Evolutionary conservation across 1,139 yeast genomes (phyloP).

Genomic region (Trichomonascaceae sp.): DNA sequence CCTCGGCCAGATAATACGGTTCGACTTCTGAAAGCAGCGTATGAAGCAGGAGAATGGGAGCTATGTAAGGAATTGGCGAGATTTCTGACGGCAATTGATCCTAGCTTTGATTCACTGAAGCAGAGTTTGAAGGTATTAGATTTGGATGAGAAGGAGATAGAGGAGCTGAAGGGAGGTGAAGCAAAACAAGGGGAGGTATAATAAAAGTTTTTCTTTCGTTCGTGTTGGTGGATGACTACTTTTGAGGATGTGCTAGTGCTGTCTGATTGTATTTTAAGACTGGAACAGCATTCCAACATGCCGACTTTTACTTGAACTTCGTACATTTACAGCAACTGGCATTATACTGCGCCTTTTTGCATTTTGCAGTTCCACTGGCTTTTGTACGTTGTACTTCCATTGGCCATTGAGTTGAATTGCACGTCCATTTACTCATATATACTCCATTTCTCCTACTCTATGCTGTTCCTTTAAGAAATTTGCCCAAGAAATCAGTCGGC

Average conservation of each 20-base stretch:
- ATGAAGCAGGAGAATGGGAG: constrained; percentile 32
- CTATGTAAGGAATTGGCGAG: constrained; percentile 37
- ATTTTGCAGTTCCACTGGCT: no score
- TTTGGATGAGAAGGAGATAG: not conserved
- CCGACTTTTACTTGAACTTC: no score
- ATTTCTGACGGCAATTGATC: constrained; percentile 36
- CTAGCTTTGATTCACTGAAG: constrained; percentile 7
- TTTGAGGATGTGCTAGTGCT: no score
- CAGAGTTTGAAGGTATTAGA: constrained; percentile 4
- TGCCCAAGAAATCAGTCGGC: constrained; percentile 47
- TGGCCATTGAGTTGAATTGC: no score
- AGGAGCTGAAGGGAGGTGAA: not conserved
- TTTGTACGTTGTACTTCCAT: no score
- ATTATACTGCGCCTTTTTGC: no score
- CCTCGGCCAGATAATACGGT: constrained; percentile 23
- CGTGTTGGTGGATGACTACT: no score
- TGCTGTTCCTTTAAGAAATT: constrained; percentile 55
- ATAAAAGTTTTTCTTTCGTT: no score
- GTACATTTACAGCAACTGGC: no score
- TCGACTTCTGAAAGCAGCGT: constrained; percentile 31
- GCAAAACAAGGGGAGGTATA: not conserved
- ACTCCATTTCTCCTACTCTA: constrained; percentile 4
- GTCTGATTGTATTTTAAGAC: no score
- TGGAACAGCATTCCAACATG: no score
- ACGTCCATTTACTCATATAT: not conserved